Base-by-base conservation (phyloP, 805 yeast genomes). In the Candida dajiaensis region DNA sequence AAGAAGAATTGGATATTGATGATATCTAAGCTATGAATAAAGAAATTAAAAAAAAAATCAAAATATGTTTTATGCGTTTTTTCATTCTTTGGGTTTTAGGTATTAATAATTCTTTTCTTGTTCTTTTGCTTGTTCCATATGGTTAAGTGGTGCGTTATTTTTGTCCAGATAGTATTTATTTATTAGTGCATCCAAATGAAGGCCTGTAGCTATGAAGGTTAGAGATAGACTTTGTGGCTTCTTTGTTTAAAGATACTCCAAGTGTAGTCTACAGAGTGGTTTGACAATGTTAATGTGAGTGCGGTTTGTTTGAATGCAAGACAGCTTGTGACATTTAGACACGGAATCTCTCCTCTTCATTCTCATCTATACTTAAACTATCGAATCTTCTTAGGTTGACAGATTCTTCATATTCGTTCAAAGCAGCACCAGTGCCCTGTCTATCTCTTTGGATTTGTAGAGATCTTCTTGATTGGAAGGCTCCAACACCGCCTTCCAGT, bases 1-100 rank as follows among this genome's bases (percentile, higher is more conserved):
- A 68, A 74, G 36, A 68, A 38, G 86, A 81, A 58, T 80, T 89
- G 67, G 96, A 90, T 73, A 90, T 94, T 64, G 98, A 92, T 70
- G 98, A 94, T 72, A 90, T 92, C 67, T 92, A 79, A 71, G 39
- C 39, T 16, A 16, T 33, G 36, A 33, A 18, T 18, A 31, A 31
- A 31, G n/a, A 28, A 6, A n/a, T n/a, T n/a, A n/a, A 33, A 33
- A 4, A 16, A 33, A 33, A 33, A 6, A 33, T 33, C 20, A 33
- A 33, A 33, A 33, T 18, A 33, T 33, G 36, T 33, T 33, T 21
- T 22, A 19, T 20, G 35, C 16, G 40, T 26, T 25, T 26, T 19
- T 25, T 36, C 26, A 23, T 25, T 40, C 29, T 35, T 21, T 42
- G 36, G 36, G 36, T 33, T 18, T n/a, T 39, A 16, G 33, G 20